Percentiles rank a stretch among this genome's conserved stretches.
These are phyloP conservation scores for Mycena rebaudengoi DNA, from an alignment of 768 basidiomycete species.

Conservation along the genomic window DNA sequence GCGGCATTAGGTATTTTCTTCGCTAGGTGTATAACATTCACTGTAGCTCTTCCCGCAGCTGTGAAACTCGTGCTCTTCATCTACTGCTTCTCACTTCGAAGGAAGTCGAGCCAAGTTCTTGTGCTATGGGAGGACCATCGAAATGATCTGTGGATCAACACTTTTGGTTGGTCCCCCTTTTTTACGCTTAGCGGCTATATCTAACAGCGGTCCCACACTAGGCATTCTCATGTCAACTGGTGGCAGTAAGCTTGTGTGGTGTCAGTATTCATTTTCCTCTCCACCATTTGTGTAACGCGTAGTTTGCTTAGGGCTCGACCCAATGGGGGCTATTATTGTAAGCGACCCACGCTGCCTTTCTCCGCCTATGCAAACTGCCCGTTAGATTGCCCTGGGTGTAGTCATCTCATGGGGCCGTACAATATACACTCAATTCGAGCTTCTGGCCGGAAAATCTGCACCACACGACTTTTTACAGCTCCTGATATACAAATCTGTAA, in stretches of 20 bases:
- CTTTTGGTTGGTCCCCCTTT: slow-evolving; percentile 61
- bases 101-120: slow-evolving; percentile 88
- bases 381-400: slow-evolving; percentile 80
- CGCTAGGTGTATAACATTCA: slow-evolving; percentile 19
- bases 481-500: slow-evolving; percentile 91
- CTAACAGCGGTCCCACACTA: slow-evolving; percentile 36
- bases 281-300: slow-evolving; percentile 9
- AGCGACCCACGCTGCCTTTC: slow-evolving; percentile 34
- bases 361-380: slow-evolving; percentile 9
- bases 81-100: slow-evolving; percentile 83
- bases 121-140: slow-evolving; percentile 98
- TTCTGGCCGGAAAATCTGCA: slow-evolving; percentile 92
- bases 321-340: slow-evolving; percentile 79
- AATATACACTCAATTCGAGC: slow-evolving; percentile 81
- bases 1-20: slow-evolving; percentile 73
- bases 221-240: slow-evolving; percentile 86
- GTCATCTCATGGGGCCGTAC: slow-evolving; percentile 82
- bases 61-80: slow-evolving; percentile 89
- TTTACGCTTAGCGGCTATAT: neutral
- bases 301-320: slow-evolving; percentile 67
- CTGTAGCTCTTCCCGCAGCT: slow-evolving; percentile 48
- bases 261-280: slow-evolving; percentile 54
- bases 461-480: slow-evolving; percentile 91
- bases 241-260: slow-evolving; percentile 84
- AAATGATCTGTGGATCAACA: slow-evolving; percentile 90